Evolutionary conservation across 75 land plant genomes (phyloP).

Genomic region (Cunninghamia lanceolata): DNA sequence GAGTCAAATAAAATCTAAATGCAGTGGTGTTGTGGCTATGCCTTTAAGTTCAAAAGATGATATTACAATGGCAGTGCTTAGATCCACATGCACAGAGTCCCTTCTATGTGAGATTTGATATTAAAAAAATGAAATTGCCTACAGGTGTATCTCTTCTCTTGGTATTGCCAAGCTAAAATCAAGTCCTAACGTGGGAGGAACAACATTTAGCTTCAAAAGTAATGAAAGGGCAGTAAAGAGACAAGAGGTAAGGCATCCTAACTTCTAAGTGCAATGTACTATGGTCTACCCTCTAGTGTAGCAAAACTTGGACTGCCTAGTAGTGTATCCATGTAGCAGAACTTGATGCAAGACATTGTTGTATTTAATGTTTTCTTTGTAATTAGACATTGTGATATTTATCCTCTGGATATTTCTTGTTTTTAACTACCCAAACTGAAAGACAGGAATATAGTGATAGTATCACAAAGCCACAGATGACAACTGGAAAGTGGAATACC

Average conservation of each 20-base stretch:
- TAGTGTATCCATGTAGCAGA: neutral
- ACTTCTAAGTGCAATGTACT: neutral
- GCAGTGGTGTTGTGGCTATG: neutral
- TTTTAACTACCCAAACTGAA: neutral
- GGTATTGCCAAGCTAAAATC: neutral
- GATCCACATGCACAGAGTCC: neutral
- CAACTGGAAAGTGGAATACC: neutral
- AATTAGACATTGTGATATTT: neutral
- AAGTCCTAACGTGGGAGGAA: neutral
- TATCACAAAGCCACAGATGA: neutral
- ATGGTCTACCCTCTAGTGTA: neutral
- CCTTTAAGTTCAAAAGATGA: neutral
- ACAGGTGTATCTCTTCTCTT: neutral
- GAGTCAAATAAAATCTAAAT: neutral
- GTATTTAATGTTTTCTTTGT: neutral
- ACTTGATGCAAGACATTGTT: neutral
- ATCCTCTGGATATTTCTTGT: neutral
- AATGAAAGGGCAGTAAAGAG: conserved; percentile 1
- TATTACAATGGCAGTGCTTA: neutral
- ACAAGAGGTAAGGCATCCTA: conserved; percentile 1
- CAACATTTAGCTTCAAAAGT: neutral
- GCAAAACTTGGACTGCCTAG: neutral
- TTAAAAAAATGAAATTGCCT: neutral
- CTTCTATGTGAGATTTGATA: neutral
- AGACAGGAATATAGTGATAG: neutral